phyloP scores from a whole-genome alignment of 108 stramenopile species.

The Skeletonema marinoi region DNA sequence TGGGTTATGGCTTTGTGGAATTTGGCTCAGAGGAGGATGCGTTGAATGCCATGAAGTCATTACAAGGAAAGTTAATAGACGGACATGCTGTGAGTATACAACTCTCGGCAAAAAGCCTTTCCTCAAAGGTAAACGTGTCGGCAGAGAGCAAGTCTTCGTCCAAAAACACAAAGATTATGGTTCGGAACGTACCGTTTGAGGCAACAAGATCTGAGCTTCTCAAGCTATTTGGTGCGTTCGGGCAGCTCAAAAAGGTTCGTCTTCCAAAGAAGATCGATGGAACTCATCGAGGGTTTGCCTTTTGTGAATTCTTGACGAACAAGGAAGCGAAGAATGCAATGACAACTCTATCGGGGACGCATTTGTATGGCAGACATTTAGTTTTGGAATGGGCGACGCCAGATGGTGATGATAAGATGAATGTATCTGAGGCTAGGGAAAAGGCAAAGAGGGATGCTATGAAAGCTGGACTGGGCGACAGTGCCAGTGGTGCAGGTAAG shows the following conservation, averaged over 20 bases:
- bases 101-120: conserved; percentile 69
- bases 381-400: conserved; percentile 94
- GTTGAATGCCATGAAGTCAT: conserved; percentile 72
- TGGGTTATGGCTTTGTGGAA: conserved; percentile 99
- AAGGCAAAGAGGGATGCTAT: conserved; percentile 80
- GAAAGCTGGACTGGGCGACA: conserved; percentile 33
- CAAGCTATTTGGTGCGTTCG: conserved; percentile 92
- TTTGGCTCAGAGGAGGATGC: conserved; percentile 73
- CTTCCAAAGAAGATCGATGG: conserved; percentile 99
- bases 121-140: conserved; percentile 1
- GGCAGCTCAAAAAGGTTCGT: conserved; percentile 91
- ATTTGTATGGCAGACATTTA: conserved; percentile 98
- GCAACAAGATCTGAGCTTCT: conserved; percentile 91
- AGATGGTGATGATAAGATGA: conserved; percentile 66
- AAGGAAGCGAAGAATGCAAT: conserved; percentile 94
- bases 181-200: conserved; percentile 97
- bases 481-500: background rate
- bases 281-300: conserved; percentile 96
- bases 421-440: conserved; percentile 57
- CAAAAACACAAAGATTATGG: conserved; percentile 87
- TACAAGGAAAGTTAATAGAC: conserved; percentile 90
- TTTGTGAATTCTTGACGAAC: conserved; percentile 92
- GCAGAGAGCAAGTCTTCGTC: conserved; percentile 26
- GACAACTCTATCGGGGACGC: conserved; percentile 83
- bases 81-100: conserved; percentile 91